Base-by-base conservation (phyloP, 164 flowering plant genomes). In the Saururus chinensis region DNA sequence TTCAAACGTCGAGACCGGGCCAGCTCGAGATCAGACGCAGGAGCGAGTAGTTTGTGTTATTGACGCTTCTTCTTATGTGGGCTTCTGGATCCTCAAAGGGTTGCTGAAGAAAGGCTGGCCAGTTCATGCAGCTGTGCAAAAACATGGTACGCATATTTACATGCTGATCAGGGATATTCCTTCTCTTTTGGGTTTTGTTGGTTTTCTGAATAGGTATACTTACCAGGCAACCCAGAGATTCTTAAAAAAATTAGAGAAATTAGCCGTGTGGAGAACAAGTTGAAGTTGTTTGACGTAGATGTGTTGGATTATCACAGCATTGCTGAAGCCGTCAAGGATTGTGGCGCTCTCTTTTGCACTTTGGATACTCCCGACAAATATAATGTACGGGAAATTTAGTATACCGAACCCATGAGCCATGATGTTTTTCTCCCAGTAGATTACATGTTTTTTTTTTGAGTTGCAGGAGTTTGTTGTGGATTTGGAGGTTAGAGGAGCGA, bases 401-500 rank as follows among this genome's bases (percentile, higher is more conserved):
- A 30, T 3, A 45, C 14, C 11, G 11, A 45, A 37, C 7, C 24
- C 0, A 35, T 37, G 11, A 13, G 4, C 17, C 61, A 17, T 6
- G 21, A 40, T 7, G 20, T 19, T 35, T 6, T 30, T 30, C 6
- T 30, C 6, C 6, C 6, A 40, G 42, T 7, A 1, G 48, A 16
- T 21, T 0, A 25, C 4, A 20, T 9, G 21, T 40, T 0, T n/a
- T 41, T 41, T 24, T 24, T 57, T 41, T 26, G 12, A 9, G 42
- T 56, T 68, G 60, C 60, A 83, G 86, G 87, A 84, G 9, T 61
- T 70, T 55, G 67, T 59, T 64, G 82, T 74, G 66, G 95, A 87
- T 63, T 21, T 71, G 67, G 95, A 87, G 75, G 86, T 83, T 51
- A 81, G 86, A 74, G 93, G 84, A 26, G 85, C 82, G 37, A 79